Percentiles rank a stretch among this genome's conserved stretches.
Evolutionary conservation across 1,284 basidiomycete genomes (phyloP).

Genomic region (Lentinula novae-zelandiae): DNA sequence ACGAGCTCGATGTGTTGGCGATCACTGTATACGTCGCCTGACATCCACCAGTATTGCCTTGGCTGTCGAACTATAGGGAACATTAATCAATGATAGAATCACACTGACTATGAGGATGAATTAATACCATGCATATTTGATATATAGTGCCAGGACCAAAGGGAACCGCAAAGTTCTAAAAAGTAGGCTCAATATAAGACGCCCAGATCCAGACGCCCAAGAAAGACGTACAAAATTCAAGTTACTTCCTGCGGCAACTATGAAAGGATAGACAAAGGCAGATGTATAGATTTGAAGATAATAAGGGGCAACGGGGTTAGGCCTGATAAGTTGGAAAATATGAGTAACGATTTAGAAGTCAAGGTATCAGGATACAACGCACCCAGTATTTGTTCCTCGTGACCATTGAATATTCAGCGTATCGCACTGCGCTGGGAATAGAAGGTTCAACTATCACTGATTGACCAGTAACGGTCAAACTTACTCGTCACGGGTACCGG

Average conservation of each 20-base stretch:
- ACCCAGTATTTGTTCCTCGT: constrained; percentile 43
- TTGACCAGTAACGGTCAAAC: constrained; percentile 10
- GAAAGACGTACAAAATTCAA: constrained; percentile 41
- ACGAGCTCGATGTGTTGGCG: constrained; percentile 26
- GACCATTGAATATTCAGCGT: constrained; percentile 49
- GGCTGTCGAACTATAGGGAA: constrained; percentile 43
- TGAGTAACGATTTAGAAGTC: neutral
- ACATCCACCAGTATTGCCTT: constrained; percentile 58
- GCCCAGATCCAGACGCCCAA: neutral
- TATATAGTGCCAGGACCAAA: constrained; percentile 57
- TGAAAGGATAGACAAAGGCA: constrained; percentile 47
- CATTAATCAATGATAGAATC: neutral
- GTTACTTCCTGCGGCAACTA: constrained; percentile 44
- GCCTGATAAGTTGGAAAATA: constrained; percentile 29
- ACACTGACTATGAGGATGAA: neutral
- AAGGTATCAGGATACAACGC: constrained; percentile 14
- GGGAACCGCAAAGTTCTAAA: constrained; percentile 53
- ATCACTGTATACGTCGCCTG: constrained; percentile 53
- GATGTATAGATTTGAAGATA: constrained; percentile 60
- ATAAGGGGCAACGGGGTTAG: constrained; percentile 53
- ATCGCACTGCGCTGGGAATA: constrained; percentile 47
- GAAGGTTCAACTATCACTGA: constrained; percentile 8
- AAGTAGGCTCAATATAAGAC: neutral
- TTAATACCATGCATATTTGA: constrained; percentile 63
- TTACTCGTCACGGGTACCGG: constrained; percentile 48